Evolutionary conservation across 495 filamentous ascomycete species (phyloP).

Genomic region (Jackrogersella minutella): DNA sequence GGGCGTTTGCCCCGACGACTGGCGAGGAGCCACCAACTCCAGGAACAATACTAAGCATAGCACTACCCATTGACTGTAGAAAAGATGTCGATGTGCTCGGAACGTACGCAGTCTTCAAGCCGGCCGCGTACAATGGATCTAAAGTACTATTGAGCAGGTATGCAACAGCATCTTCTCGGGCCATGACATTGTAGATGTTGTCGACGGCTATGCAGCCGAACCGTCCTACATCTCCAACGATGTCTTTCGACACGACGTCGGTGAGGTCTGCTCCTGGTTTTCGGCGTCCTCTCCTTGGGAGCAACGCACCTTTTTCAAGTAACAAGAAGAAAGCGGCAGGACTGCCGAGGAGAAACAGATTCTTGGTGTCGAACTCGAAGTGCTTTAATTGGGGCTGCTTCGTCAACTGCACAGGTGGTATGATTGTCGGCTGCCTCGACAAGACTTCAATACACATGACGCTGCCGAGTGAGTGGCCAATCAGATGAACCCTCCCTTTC

Average conservation of each 20-base stretch:
- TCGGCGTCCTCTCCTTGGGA: slow-evolving; percentile 76
- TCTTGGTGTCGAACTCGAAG: slow-evolving; percentile 90
- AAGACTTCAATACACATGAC: slow-evolving; percentile 93
- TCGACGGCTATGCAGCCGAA: slow-evolving; percentile 94
- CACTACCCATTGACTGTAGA: slow-evolving; percentile 69
- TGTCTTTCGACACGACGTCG: slow-evolving; percentile 67
- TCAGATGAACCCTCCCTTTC: slow-evolving; percentile 83
- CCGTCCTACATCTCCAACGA: slow-evolving; percentile 76
- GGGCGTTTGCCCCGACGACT: slow-evolving; percentile 20
- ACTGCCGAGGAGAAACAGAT: slow-evolving; percentile 90
- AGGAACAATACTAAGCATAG: slow-evolving; percentile 63
- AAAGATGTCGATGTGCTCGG: slow-evolving; percentile 75
- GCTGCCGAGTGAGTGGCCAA: slow-evolving; percentile 92
- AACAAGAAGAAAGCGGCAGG: slow-evolving; percentile 93
- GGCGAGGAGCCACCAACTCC: slow-evolving; percentile 34
- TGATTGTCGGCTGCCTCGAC: slow-evolving; percentile 78
- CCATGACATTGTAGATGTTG: slow-evolving; percentile 94
- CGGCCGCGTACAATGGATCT: slow-evolving; percentile 78
- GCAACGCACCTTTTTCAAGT: slow-evolving; percentile 80
- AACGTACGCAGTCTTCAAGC: slow-evolving; percentile 78
- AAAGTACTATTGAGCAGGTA: slow-evolving; percentile 92
- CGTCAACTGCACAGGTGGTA: slow-evolving; percentile 63
- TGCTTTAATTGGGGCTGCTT: slow-evolving; percentile 59
- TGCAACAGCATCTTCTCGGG: slow-evolving; percentile 74
- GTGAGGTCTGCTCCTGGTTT: slow-evolving; percentile 73